Percentiles rank a stretch among this genome's conserved stretches.
These are phyloP conservation scores for Amaranthus tricolor DNA, from an alignment of 179 eudicot species.

Conservation along the genomic window DNA sequence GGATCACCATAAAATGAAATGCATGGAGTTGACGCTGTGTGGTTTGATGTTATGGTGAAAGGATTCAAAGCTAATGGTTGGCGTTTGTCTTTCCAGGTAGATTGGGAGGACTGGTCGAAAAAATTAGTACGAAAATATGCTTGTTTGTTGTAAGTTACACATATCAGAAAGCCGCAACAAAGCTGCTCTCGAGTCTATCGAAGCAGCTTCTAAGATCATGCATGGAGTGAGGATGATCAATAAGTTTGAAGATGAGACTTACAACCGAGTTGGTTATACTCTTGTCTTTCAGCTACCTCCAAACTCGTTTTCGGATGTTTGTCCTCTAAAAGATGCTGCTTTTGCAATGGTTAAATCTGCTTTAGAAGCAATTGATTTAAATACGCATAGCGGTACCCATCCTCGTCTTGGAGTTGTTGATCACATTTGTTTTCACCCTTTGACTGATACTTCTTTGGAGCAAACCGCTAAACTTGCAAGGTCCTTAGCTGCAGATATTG, in stretches of 20 bases:
- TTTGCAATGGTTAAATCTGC: constrained; percentile 79
- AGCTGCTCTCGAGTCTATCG: constrained; percentile 69
- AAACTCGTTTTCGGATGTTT: constrained; percentile 20
- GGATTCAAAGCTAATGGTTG: constrained; percentile 16
- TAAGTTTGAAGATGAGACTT: constrained; percentile 75
- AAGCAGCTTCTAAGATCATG: constrained; percentile 58
- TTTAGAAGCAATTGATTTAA: constrained; percentile 53
- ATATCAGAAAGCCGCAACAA: constrained; percentile 85
- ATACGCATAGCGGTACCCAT: constrained; percentile 68
- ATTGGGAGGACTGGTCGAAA: constrained; percentile 18
- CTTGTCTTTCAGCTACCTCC: constrained; percentile 59
- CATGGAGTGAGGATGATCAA: constrained; percentile 63
- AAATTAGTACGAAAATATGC: constrained; percentile 56
- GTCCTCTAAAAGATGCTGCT: constrained; percentile 49
- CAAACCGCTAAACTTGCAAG: constrained; percentile 52
- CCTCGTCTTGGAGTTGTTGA: constrained; percentile 90
- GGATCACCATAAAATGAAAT: no score
- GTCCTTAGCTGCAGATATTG: constrained; percentile 65
- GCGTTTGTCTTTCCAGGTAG: constrained; percentile 16
- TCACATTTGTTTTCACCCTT: constrained; percentile 70
- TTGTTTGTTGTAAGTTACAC: constrained; percentile 87
- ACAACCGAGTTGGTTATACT: constrained; percentile 88
- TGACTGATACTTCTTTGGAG: constrained; percentile 47
- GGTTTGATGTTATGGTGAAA: no score
- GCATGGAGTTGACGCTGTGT: no score